Base-by-base conservation (phyloP, 2,329 filamentous ascomycete genomes). In the Diaporthe longicolla region DNA sequence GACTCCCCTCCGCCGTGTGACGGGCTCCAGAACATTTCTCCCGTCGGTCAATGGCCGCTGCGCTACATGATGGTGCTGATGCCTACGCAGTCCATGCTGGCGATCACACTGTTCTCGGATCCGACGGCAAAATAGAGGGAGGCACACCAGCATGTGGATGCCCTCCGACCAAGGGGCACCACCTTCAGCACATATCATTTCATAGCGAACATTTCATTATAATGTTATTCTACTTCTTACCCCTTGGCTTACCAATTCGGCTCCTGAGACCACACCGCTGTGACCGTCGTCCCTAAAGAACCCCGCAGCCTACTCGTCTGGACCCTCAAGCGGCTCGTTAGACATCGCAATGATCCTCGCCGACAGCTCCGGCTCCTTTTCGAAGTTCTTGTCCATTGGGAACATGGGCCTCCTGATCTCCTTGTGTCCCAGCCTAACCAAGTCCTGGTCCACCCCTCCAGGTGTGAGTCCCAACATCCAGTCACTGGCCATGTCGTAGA, bases 391-490 rank as follows among this genome's bases (percentile, higher is more conserved):
- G 68, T 80, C 79, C 57, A 79, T 78, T 0, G 79, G 79, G 74
- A 76, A 80, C 86, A 89, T 88, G 0, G 88, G 88, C 29, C 87
- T 82, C 13, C 78, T 79, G 35, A 89, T 88, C 1, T 84, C 82
- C 58, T 79, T 81, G 78, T 89, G 87, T 0, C 86, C 87, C 7
- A 89, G 79, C 15, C 87, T 81, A 72, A 81, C 77, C 17, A 89
- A 78, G 73, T 89, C 85, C 77, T 89, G 88, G 76, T 89, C 87
- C 13, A 89, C 88, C 11, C 87, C 87, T 0, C 87, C 88, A 0
- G 87, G 87, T 0, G 87, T 89, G 21, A 89, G 80, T 0, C 82
- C 88, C 1, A 89, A 82, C 84, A 89, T 88, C 88, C 87, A 89
- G 70, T 86, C 87, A 10, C 81, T 82, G 0, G 87, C 85, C 87